Conservation (phyloP, 2,329 filamentous ascomycete species). For the Neocucurbitaria cava region DNA sequence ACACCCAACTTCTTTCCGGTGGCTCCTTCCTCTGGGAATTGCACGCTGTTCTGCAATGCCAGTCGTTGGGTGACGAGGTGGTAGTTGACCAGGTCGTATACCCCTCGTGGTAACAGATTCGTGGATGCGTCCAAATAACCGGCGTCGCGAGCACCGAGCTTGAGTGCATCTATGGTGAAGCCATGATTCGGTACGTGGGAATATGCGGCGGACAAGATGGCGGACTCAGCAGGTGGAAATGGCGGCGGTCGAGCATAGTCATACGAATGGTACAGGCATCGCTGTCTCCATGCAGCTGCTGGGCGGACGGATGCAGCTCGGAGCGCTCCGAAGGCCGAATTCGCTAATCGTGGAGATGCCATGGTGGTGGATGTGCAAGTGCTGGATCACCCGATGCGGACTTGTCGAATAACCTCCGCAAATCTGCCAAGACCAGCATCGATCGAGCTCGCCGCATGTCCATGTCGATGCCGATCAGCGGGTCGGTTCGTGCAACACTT, state of each 20-base stretch:
- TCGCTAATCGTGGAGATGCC: conserved; percentile 35
- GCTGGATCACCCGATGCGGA: conserved; percentile 21
- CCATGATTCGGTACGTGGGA: conserved; percentile 79
- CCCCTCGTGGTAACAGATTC: conserved; percentile 79
- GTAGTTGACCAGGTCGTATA: conserved; percentile 82
- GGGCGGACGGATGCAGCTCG: conserved; percentile 30
- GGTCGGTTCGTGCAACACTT: not conserved
- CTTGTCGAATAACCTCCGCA: conserved; percentile 14
- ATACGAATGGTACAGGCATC: conserved; percentile 44
- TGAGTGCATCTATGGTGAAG: conserved; percentile 77
- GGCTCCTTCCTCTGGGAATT: conserved; percentile 49
- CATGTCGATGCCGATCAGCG: conserved; percentile 4
- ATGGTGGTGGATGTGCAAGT: conserved; percentile 31
- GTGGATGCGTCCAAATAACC: conserved; percentile 88
- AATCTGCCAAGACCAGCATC: conserved; percentile 30
- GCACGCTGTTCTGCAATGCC: conserved; percentile 59
- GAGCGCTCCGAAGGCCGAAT: conserved; percentile 30
- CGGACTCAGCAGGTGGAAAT: conserved; percentile 73
- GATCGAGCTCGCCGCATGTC: conserved; percentile 16
- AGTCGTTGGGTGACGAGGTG: conserved; percentile 74
- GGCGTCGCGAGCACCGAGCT: conserved; percentile 79
- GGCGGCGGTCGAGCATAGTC: conserved; percentile 56
- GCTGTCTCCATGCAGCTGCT: conserved; percentile 21
- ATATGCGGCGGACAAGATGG: conserved; percentile 83
- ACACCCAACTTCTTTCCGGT: conserved; percentile 54